Evolutionary conservation across 73 alveolate species (phyloP), one percentile per base, ranked within the genome.

Genomic region (Loxodes magnus): DNA sequence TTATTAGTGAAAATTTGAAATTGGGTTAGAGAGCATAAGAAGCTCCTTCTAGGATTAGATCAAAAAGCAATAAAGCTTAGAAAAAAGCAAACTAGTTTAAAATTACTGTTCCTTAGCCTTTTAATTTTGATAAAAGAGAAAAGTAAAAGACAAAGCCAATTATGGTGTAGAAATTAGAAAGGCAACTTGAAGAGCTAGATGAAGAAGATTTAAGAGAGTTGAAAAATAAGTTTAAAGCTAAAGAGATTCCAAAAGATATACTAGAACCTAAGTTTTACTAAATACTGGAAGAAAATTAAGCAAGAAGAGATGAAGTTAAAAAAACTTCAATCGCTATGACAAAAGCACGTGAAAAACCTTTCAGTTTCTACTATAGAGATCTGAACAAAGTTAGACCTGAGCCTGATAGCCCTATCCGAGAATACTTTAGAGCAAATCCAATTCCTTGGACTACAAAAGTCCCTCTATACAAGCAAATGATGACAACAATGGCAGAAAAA

Each of bases 371-470:
- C 39, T 64, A 66, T 9, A 62, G 92, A 31, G 92, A 78, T 25
- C 27, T 28, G 21, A 35, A 35, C 27, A 78, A 39, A 29, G 43
- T 64, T 34, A 29, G 35, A 27, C 31, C 49, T 10, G 52, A 84
- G 35, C 61, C 56, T 16, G 79, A 57, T 28, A 51, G 35, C 35
- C 51, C 59, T 4, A 24, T 56, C 3, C 41, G 61, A 43, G 53
- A 72, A 46, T 74, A 43, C 7, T 90, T 90, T 54, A 82, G 79
- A 59, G 98, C 98, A 3, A 90, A 90, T 55, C 88, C 91, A 20
- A 73, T 87, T 25, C 91, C 93, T 28, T 71, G 87, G 67, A 66
- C 67, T 50, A 56, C 77, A n/a, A 79, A 75, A 51, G 94, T 79
- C 4, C 65, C 73, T 50, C 51, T 79, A 39, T 73, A 71, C 36